phyloP scores from a whole-genome alignment of 208 protist species.

The Wallacemonas sp. region DNA sequence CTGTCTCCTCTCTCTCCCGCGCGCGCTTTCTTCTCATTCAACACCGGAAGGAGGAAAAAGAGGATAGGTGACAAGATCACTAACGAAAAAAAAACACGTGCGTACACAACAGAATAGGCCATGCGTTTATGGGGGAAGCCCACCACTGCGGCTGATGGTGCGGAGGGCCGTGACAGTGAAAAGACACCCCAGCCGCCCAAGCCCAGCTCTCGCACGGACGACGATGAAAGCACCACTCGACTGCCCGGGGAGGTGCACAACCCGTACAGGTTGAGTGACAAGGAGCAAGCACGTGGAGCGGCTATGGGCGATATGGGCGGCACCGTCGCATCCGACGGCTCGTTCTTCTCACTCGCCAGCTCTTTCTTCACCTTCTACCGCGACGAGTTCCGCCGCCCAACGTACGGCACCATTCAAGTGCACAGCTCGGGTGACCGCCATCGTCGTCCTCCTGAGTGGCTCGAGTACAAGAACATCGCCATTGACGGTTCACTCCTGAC shows the following conservation, averaged over 20 bases:
- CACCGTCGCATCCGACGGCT: conserved; percentile 19
- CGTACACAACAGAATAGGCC: too few species aligned
- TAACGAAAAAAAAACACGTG: too few species aligned
- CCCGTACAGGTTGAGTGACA: neutral
- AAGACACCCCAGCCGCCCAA: too few species aligned
- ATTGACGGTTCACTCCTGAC: conserved; percentile 75
- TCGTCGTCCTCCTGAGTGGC: conserved; percentile 67
- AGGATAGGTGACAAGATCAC: neutral
- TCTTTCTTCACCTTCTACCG: conserved; percentile 19
- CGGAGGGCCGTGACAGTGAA: too few species aligned
- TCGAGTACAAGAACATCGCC: conserved; percentile 77
- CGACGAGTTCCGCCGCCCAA: conserved; percentile 25
- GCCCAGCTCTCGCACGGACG: too few species aligned
- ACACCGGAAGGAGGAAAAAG: neutral
- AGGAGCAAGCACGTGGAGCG: neutral
- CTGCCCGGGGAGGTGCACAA: neutral
- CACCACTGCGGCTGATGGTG: neutral
- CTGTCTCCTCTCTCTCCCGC: neutral
- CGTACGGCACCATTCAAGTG: conserved; percentile 13
- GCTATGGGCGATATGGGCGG: conserved; percentile 13
- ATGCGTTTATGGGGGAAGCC: neutral
- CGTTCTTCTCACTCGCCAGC: conserved; percentile 5
- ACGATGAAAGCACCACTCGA: neutral
- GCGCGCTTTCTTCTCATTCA: neutral
- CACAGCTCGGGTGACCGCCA: conserved; percentile 47